phyloP scores from a whole-genome alignment of 2,329 filamentous ascomycete species.

The Penicillium sp. region DNA sequence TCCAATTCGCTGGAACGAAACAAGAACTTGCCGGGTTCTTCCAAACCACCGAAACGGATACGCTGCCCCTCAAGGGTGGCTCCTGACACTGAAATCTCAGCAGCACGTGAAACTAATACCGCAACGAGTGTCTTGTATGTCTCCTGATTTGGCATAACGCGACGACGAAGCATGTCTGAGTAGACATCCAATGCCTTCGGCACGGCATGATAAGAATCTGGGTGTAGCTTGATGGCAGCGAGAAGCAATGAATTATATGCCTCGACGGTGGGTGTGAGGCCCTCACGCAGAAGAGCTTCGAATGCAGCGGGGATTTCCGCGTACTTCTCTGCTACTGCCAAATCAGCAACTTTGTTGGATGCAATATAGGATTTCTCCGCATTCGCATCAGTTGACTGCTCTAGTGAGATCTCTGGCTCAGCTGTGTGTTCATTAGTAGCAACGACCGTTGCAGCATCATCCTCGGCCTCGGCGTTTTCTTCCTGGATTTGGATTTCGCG shows the following conservation, averaged over 20 bases:
- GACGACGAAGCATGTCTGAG: slow-evolving; percentile 87
- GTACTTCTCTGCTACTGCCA: slow-evolving; percentile 70
- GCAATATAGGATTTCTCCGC: slow-evolving; percentile 65
- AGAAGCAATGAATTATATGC: slow-evolving; percentile 91
- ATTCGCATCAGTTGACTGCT: slow-evolving; percentile 46
- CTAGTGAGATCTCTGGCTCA: slow-evolving; percentile 24
- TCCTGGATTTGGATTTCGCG: slow-evolving; percentile 66
- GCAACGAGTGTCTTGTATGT: slow-evolving; percentile 87
- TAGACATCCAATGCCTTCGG: slow-evolving; percentile 93
- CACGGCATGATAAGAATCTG: slow-evolving; percentile 75
- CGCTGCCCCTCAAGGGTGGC: slow-evolving; percentile 74
- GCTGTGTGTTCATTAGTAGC: slow-evolving; percentile 23
- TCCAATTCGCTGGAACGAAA: slow-evolving; percentile 84
- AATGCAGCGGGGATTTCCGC: slow-evolving; percentile 87
- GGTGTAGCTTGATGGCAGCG: slow-evolving; percentile 77
- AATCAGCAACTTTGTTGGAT: slow-evolving; percentile 71
- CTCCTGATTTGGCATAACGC: slow-evolving; percentile 72
- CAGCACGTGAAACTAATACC: slow-evolving; percentile 72
- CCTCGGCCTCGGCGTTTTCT: slow-evolving; percentile 45
- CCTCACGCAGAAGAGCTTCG: slow-evolving; percentile 79
- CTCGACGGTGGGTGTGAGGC: slow-evolving; percentile 72
- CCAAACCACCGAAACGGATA: slow-evolving; percentile 78
- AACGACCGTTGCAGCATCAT: slow-evolving; percentile 22
- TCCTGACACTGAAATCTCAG: slow-evolving; percentile 72
- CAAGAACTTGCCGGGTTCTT: slow-evolving; percentile 80